phyloP scores from a whole-genome alignment of 345 rosid species.

The Geranium brycei region DNA sequence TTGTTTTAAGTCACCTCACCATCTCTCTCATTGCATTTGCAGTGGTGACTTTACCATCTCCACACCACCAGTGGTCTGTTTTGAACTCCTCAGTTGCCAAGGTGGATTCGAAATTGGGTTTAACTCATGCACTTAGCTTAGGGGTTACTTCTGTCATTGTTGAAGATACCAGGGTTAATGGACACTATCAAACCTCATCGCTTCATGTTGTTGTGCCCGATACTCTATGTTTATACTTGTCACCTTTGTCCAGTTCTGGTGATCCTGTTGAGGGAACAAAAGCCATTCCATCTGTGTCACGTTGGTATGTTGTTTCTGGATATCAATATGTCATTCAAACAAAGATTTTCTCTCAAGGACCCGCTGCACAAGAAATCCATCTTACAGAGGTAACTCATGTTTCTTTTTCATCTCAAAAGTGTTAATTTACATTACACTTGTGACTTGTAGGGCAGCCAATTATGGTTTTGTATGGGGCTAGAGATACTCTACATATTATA shows the following conservation, averaged over 20 bases:
- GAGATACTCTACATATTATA: background rate
- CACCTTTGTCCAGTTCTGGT: constrained; percentile 44
- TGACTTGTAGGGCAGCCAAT: constrained; percentile 5
- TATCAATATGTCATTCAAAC: constrained; percentile 51
- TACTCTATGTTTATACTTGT: constrained; percentile 37
- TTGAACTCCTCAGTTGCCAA: constrained; percentile 56
- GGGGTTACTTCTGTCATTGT: constrained; percentile 65
- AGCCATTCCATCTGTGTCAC: constrained; percentile 42
- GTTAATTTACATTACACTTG: constrained; percentile 2
- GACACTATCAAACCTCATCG: constrained; percentile 72
- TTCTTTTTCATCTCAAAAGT: constrained; percentile 5
- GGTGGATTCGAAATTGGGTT: constrained; percentile 51
- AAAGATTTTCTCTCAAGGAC: constrained; percentile 60
- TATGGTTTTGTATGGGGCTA: background rate
- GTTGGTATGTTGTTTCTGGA: constrained; percentile 74
- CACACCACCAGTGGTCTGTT: constrained; percentile 69
- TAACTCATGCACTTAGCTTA: constrained; percentile 44
- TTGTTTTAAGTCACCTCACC: constrained; percentile 10
- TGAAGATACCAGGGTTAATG: constrained; percentile 84
- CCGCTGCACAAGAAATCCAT: constrained; percentile 57
- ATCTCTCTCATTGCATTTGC: constrained; percentile 22
- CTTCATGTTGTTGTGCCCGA: constrained; percentile 75
- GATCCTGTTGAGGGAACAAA: constrained; percentile 38
- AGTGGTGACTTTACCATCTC: constrained; percentile 71
- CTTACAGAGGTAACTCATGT: constrained; percentile 58